Evolutionary conservation across 2,329 filamentous ascomycete species (phyloP), one percentile per base, ranked within the genome.

Genomic region (Ophiostoma perfectum): DNA sequence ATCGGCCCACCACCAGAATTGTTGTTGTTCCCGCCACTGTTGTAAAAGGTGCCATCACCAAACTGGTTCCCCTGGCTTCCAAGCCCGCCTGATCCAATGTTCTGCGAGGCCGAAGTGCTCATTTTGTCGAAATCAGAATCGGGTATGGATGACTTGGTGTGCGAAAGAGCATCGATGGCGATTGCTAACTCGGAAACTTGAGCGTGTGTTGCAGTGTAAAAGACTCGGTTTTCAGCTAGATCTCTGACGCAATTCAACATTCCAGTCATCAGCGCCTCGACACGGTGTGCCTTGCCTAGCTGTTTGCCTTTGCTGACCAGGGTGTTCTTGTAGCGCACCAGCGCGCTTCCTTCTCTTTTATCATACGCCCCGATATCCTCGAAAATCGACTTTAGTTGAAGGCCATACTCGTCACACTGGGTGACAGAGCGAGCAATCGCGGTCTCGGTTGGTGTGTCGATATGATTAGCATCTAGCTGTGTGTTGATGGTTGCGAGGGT

Each of bases 241-340:
- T 52, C 49, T 9, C 27, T 27, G n/a, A 52, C 49, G 11, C 49
- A 52, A 16, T 12, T 4, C n/a, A 52, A 18, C 49, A 52, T 52
- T 16, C n/a, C 49, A 12, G 2, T 11, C 49, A 52, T 52, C 49
- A 52, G 27, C 6, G 8, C 2, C 49, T 52, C 49, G n/a, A 52
- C 49, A 6, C 49, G 49, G 27, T 52, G 49, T 9, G 49, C 49
- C 6, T 52, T 52, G n/a, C 49, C n/a, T 2, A 52, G 6, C 11
- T 52, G 49, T 52, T 52, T 52, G n/a, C 49, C 49, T 52, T 27
- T 52, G n/a, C 49, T 52, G 49, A 52, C 49, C n/a, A 52, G n/a
- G 2, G 49, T 52, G 3, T 52, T 52, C 49, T 27, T 52, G 49
- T 52, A 52, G 49, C n/a, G 49, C 49, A 52, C n/a, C 8, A 52